Base-by-base conservation (phyloP, 352 stramenopile species). In the Pythium vanterpoolii region DNA sequence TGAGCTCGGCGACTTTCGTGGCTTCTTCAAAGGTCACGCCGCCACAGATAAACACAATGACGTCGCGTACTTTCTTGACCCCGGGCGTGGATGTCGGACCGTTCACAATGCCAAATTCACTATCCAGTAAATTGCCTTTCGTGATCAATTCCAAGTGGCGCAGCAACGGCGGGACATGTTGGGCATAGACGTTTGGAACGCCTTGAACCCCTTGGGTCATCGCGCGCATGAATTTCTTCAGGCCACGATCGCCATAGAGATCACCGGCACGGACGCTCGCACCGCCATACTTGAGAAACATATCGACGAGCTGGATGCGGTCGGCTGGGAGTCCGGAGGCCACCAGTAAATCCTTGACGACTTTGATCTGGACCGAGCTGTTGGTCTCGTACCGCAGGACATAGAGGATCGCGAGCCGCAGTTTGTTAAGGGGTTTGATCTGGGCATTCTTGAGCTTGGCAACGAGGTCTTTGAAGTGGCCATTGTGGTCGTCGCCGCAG, bases 21-120 rank as follows among this genome's bases (percentile, higher is more conserved):
- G 96, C 95, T 78, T 99, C 98, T 73, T 99, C 98, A 69, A 98
- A 99, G 9, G 98, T 99, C 27, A 93, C 91, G 57, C 97, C 97
- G 55, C 97, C 97, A 16, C 98, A 95, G 74, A 99, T 97, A 71
- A 98, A 99, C 46, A 99, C 89, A 60, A 99, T 94, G 28, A 99
- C 88, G 68, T 99, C 92, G 54, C 87, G 74, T 28, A 99, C 81
- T 4, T 96, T 98, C 61, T 98, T 96, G 64, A 98, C 87, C 14
- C 99, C 78, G 1, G 98, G 80, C 44, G 93, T 96, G n/a, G n/a
- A n/a, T 16, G 95, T 87, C 67, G 98, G 97, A 70, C 98, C 97
- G 33, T 98, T 97, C 69, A 99, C 98, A 33, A 99, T 96, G 61
- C 98, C 79, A 76, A 90, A 94, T 40, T 92, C 84, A 28, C 72